Percentiles rank a stretch among this genome's conserved stretches.
Conservation (phyloP, 2,329 filamentous ascomycete species). For the Colletotrichum nymphaeae region DNA sequence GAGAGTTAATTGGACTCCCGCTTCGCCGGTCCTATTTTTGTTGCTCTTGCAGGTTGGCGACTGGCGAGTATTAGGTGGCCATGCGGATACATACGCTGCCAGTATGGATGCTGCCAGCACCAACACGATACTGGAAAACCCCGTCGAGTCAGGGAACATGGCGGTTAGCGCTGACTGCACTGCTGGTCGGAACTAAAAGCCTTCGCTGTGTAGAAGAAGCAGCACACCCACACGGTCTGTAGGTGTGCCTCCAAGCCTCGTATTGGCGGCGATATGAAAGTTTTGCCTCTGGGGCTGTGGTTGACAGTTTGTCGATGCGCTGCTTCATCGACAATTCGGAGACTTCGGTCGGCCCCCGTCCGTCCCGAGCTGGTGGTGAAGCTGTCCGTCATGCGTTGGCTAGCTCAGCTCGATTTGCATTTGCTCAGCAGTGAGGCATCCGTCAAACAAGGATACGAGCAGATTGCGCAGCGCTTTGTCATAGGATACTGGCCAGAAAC, state of each 20-base stretch:
- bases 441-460: not conserved
- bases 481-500: not conserved
- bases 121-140: not conserved
- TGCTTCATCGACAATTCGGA: not conserved
- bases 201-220: not conserved
- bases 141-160: not conserved
- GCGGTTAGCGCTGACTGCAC: not conserved
- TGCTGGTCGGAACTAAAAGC: not conserved
- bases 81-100: no score
- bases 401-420: not conserved
- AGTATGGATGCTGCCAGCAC: not conserved
- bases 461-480: slow-evolving; percentile 7
- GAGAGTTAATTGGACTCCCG: slow-evolving; percentile 31
- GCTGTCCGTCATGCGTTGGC: not conserved
- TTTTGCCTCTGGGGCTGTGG: not conserved
- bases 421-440: not conserved
- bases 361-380: not conserved
- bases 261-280: not conserved
- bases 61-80: no score
- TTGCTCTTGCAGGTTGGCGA: not conserved
- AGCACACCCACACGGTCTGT: not conserved
- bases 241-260: slow-evolving; percentile 1
- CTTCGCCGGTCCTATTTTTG: slow-evolving; percentile 22
- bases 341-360: not conserved
- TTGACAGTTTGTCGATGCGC: not conserved